A percentile compares a stretch with the other conserved stretches of the same genome.
phyloP scores from a whole-genome alignment of 75 land plant species.

The Ceratopteris richardii region DNA sequence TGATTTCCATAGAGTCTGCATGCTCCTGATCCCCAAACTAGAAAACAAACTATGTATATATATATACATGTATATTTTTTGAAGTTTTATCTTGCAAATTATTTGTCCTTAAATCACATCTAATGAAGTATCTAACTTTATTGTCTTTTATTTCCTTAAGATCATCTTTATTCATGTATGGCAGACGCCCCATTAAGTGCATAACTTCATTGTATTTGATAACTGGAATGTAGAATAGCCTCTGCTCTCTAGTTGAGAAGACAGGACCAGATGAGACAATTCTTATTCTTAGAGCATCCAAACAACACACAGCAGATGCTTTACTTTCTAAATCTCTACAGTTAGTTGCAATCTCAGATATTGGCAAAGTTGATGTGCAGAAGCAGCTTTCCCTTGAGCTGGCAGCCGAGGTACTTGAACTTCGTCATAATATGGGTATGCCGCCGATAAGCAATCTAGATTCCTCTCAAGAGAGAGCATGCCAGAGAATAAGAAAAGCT shows the following conservation, averaged over 20 bases:
- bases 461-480: conserved; percentile 37
- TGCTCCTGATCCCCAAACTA: too few relatives aligned
- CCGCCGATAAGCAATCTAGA: conserved; percentile 23
- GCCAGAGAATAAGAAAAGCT: conserved; percentile 61
- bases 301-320: conserved; percentile 20
- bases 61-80: too few relatives aligned
- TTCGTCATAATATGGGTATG: conserved; percentile 21
- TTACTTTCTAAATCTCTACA: conserved; percentile 38
- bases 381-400: conserved; percentile 58
- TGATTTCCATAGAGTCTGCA: too few relatives aligned
- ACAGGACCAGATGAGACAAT: conserved; percentile 65
- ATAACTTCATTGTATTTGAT: too few relatives aligned
- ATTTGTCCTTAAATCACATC: too few relatives aligned
- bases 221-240: conserved; percentile 76
- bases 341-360: conserved; percentile 49
- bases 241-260: conserved; percentile 46
- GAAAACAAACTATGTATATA: too few relatives aligned
- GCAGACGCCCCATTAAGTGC: too few relatives aligned
- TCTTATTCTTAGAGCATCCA: conserved; percentile 48
- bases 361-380: conserved; percentile 44
- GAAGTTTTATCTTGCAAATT: too few relatives aligned
- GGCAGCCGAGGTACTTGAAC: conserved; percentile 24
- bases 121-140: too few relatives aligned
- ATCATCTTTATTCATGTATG: too few relatives aligned
- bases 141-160: too few relatives aligned